Evolutionary conservation across 495 filamentous ascomycete species (phyloP).

Genomic region (Evernia prunastri): DNA sequence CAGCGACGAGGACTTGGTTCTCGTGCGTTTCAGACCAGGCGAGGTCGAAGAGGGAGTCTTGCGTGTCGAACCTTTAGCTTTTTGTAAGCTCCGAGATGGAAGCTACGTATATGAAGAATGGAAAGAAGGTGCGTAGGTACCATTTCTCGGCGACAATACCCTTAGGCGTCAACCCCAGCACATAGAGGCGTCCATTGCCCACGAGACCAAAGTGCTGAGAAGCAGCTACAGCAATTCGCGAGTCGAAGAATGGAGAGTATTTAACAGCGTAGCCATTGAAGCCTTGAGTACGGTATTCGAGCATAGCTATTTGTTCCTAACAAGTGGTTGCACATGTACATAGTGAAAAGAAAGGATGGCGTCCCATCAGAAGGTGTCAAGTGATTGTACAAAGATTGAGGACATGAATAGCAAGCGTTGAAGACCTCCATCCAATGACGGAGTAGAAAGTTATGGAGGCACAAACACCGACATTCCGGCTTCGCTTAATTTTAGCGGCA

Average conservation of each 20-base stretch:
- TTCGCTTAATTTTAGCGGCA: neutral
- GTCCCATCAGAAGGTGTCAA: neutral
- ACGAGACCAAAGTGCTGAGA: conserved; percentile 93
- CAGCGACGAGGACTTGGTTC: conserved; percentile 80
- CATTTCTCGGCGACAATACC: conserved; percentile 79
- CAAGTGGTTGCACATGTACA: neutral
- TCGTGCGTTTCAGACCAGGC: conserved; percentile 93
- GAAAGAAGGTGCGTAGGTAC: conserved; percentile 31
- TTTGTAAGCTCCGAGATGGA: conserved; percentile 9
- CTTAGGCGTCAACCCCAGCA: conserved; percentile 68
- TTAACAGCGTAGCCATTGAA: conserved; percentile 93
- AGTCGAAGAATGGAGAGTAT: conserved; percentile 97
- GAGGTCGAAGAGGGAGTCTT: conserved; percentile 91
- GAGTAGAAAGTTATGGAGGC: neutral
- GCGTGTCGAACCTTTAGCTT: conserved; percentile 75
- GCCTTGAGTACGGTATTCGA: conserved; percentile 86
- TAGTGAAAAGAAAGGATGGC: neutral
- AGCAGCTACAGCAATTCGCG: conserved; percentile 76
- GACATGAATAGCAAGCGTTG: neutral
- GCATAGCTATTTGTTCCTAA: conserved; percentile 50
- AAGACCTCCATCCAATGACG: neutral
- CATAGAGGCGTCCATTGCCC: conserved; percentile 84
- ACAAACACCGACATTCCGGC: neutral
- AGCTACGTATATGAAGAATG: neutral
- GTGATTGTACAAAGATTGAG: neutral